A percentile compares a stretch with the other conserved stretches of the same genome.
These are phyloP conservation scores for Entophlyctis luteolus DNA, from an alignment of 192 early-diverging fungal species.

Conservation along the genomic window DNA sequence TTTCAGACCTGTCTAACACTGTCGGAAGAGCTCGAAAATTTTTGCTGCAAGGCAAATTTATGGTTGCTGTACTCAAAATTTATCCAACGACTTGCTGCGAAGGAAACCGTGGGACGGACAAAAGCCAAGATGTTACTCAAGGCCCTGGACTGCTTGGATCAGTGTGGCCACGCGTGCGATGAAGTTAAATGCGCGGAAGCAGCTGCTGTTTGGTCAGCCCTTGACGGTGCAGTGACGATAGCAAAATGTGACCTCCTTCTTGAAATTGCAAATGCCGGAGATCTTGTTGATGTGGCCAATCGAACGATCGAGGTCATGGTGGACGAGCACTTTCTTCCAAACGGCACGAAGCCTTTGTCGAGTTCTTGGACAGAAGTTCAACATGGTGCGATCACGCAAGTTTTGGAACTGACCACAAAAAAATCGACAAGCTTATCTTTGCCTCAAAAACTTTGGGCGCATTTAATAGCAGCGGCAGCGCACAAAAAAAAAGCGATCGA, in stretches of 20 bases:
- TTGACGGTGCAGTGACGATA: neutral
- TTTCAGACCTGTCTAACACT: neutral
- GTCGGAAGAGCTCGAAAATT: neutral
- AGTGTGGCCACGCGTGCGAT: constrained; percentile 1
- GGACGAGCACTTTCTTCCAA: constrained; percentile 12
- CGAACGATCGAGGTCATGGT: constrained; percentile 21
- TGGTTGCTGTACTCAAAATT: neutral
- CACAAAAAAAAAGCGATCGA: constrained; percentile 4
- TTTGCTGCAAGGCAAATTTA: neutral
- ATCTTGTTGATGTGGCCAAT: neutral
- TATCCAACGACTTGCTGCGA: neutral
- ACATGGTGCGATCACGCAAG: neutral
- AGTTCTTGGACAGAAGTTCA: neutral
- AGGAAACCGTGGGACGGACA: neutral
- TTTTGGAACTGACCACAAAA: neutral
- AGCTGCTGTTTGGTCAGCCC: neutral
- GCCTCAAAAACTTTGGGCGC: neutral
- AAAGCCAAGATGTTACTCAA: neutral
- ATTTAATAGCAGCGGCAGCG: neutral
- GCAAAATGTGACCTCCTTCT: neutral
- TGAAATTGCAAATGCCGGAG: neutral
- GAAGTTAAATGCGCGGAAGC: neutral
- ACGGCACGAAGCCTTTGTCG: neutral
- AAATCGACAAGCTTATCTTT: neutral
- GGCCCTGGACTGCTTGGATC: neutral